Conservation (phyloP, 208 protist species). For the Crithidia brevicula region DNA sequence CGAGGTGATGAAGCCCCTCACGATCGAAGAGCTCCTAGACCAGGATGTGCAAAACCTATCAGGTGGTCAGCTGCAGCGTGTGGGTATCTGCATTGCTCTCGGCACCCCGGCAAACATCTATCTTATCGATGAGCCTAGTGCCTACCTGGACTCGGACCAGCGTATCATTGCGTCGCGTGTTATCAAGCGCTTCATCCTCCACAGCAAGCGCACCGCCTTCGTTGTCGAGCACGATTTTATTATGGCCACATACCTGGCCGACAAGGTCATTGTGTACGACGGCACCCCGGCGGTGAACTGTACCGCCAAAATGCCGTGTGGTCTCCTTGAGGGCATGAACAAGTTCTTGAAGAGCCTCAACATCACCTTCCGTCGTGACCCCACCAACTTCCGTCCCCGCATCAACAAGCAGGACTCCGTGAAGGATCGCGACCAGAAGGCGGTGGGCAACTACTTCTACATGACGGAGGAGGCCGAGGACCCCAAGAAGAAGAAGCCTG, state of each 20-base stretch:
- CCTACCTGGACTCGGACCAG: slow-evolving; percentile 99
- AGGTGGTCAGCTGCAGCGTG: slow-evolving; percentile 99
- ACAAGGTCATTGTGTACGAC: slow-evolving; percentile 99
- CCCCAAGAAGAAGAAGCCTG: slow-evolving; percentile 44
- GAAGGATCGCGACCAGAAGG: slow-evolving; percentile 99
- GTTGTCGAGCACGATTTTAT: slow-evolving; percentile 99
- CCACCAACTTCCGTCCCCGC: slow-evolving; percentile 98
- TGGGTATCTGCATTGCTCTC: slow-evolving; percentile 98
- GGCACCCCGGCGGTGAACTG: slow-evolving; percentile 96
- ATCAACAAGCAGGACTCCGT: slow-evolving; percentile 99
- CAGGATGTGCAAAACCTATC: slow-evolving; percentile 98
- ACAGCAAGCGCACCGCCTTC: slow-evolving; percentile 99
- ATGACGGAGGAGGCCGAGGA: slow-evolving; percentile 75
- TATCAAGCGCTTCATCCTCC: slow-evolving; percentile 99
- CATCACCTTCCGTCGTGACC: slow-evolving; percentile 99
- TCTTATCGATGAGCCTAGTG: slow-evolving; percentile 99
- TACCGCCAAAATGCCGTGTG: slow-evolving; percentile 90
- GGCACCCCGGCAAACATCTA: slow-evolving; percentile 99
- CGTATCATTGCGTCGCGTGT: slow-evolving; percentile 99
- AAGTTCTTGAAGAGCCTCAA: slow-evolving; percentile 98
- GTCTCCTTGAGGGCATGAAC: slow-evolving; percentile 96
- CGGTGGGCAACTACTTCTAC: slow-evolving; percentile 98
- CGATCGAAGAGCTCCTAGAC: slow-evolving; percentile 98
- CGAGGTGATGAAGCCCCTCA: slow-evolving; percentile 99
- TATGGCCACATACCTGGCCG: slow-evolving; percentile 99